phyloP scores from a whole-genome alignment of 345 rosid genomes.

The Lepidium aucheri region DNA sequence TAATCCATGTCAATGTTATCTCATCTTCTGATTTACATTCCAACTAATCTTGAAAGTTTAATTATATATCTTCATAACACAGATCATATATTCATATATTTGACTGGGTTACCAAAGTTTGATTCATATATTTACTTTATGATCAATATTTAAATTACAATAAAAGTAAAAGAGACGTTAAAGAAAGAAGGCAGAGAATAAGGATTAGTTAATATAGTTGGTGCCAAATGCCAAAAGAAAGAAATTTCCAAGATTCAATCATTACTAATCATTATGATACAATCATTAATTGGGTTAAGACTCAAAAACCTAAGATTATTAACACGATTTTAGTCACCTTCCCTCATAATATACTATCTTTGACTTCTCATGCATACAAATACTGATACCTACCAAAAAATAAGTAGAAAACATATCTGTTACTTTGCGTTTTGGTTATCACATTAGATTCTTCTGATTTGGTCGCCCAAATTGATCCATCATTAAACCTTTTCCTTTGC shows the following conservation, averaged over 20 bases:
- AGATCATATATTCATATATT: background rate
- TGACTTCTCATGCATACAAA: slow-evolving; percentile 19
- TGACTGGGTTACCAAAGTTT: background rate
- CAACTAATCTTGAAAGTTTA: background rate
- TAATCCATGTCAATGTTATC: background rate
- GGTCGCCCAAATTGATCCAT: slow-evolving; percentile 1
- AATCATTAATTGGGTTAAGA: slow-evolving; percentile 24
- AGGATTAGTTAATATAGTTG: slow-evolving; percentile 20
- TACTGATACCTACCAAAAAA: slow-evolving; percentile 6
- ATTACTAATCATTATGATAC: slow-evolving; percentile 25
- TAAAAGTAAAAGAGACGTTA: background rate
- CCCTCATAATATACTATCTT: slow-evolving; percentile 5
- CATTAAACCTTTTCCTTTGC: background rate
- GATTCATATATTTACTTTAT: background rate
- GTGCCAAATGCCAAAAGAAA: slow-evolving; percentile 25
- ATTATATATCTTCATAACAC: too few species aligned
- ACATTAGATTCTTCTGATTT: slow-evolving; percentile 21
- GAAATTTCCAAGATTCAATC: slow-evolving; percentile 14
- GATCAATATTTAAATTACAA: too few species aligned
- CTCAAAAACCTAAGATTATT: slow-evolving; percentile 11
- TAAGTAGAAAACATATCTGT: background rate
- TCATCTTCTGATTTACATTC: background rate
- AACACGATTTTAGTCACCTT: slow-evolving; percentile 1
- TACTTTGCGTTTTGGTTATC: background rate
- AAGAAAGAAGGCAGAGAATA: background rate